Conservation (phyloP, 768 basidiomycete genomes). For the Hypholoma sublateritium region DNA sequence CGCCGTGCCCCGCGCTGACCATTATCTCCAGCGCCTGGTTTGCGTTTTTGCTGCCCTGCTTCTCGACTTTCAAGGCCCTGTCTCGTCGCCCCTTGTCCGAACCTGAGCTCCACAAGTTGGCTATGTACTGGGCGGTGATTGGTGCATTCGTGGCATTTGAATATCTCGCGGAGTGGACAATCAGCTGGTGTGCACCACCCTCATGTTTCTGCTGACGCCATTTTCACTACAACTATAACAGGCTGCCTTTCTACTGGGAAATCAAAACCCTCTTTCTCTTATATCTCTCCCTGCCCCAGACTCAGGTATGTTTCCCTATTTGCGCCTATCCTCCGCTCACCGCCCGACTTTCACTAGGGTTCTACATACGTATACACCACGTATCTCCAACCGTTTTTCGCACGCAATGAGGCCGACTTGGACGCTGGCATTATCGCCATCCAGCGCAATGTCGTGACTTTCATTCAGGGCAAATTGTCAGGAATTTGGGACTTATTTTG, state of each 20-base stretch:
- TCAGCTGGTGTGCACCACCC: constrained; percentile 48
- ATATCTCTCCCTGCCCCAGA: constrained; percentile 70
- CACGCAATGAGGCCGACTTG: constrained; percentile 55
- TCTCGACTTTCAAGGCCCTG: constrained; percentile 67
- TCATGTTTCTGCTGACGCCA: constrained; percentile 1
- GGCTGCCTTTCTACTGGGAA: constrained; percentile 81
- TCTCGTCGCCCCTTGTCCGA: constrained; percentile 50
- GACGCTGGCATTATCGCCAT: constrained; percentile 58
- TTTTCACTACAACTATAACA: constrained; percentile 26
- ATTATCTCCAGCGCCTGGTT: constrained; percentile 60
- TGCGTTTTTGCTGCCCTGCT: constrained; percentile 63
- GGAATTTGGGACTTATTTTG: constrained; percentile 48
- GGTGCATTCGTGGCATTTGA: constrained; percentile 62
- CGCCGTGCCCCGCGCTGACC: not conserved
- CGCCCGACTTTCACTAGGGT: constrained; percentile 41
- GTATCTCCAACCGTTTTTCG: constrained; percentile 62
- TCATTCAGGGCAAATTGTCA: constrained; percentile 50
- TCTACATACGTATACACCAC: constrained; percentile 63
- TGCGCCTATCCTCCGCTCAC: constrained; percentile 6
- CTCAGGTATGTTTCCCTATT: constrained; percentile 41
- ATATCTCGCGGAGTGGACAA: constrained; percentile 59
- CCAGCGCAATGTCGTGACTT: constrained; percentile 53
- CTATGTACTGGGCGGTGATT: constrained; percentile 65
- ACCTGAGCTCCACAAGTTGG: constrained; percentile 54
- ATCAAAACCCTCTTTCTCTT: constrained; percentile 65